A percentile compares a stretch with the other conserved stretches of the same genome.
Conservation (phyloP, 106 monocot species). For the Acanthochlamys bracteata region DNA sequence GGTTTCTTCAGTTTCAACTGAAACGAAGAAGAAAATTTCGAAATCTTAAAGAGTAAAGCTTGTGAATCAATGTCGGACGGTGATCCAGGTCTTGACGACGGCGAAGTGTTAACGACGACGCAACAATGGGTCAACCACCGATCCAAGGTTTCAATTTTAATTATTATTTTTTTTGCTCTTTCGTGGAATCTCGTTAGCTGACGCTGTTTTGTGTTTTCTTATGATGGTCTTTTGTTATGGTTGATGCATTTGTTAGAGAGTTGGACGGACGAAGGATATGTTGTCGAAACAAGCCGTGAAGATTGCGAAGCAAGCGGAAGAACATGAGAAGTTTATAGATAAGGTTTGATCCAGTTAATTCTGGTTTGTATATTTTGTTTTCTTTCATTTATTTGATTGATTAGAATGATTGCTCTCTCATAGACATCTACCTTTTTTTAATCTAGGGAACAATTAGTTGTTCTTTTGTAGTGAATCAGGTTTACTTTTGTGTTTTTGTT, state of each 20-base stretch:
- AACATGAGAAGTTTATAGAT: constrained; percentile 84
- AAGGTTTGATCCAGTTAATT: constrained; percentile 36
- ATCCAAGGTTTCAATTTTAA: neutral
- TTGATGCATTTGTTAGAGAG: neutral
- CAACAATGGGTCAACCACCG: too few relatives aligned
- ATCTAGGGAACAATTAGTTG: neutral
- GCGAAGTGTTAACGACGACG: too few relatives aligned
- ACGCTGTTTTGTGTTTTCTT: neutral
- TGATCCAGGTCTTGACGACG: too few relatives aligned
- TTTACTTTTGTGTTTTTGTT: neutral
- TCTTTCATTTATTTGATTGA: too few relatives aligned
- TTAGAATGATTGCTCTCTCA: too few relatives aligned
- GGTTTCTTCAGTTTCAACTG: too few relatives aligned
- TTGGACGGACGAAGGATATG: constrained; percentile 52
- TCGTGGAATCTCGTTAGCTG: constrained; percentile 10
- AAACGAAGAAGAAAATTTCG: too few relatives aligned
- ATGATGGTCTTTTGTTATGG: constrained; percentile 7
- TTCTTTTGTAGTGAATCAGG: neutral
- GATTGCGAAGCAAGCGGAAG: constrained; percentile 89
- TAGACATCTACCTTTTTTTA: too few relatives aligned
- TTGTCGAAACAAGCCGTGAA: constrained; percentile 83
- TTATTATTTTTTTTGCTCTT: neutral
- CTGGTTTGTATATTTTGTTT: too few relatives aligned
- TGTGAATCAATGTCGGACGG: too few relatives aligned
- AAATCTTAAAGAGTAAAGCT: too few relatives aligned